phyloP scores from a whole-genome alignment of 352 stramenopile species.

The Lagenidium sp. region DNA sequence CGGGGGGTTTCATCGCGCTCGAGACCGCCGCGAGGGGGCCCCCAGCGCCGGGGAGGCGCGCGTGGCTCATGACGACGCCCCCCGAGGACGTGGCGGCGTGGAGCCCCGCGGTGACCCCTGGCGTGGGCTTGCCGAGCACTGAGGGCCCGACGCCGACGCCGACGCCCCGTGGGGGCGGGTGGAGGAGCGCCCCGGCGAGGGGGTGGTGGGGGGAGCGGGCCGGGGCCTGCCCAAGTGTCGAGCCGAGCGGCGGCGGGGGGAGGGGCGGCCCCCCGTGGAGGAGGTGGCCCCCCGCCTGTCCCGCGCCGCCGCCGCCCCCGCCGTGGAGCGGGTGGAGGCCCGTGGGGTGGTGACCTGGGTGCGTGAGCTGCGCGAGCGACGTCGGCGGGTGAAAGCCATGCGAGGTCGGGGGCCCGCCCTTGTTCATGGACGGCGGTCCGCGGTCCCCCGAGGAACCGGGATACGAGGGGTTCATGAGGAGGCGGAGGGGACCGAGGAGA shows the following conservation, averaged over 20 bases:
- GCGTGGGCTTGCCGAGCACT: conserved; percentile 41
- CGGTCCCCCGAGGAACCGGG: conserved; percentile 56
- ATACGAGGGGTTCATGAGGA: conserved; percentile 70
- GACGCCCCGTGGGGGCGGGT: conserved; percentile 42
- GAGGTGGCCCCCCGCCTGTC: conserved; percentile 18
- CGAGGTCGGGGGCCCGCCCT: conserved; percentile 19
- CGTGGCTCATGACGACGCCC: conserved; percentile 40
- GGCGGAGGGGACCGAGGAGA: neutral
- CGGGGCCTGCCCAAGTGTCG: conserved; percentile 35
- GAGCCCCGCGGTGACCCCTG: conserved; percentile 11
- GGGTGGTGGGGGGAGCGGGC: conserved; percentile 58
- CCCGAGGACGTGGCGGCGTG: conserved; percentile 15
- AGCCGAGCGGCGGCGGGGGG: conserved; percentile 47
- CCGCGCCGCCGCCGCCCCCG: conserved; percentile 24
- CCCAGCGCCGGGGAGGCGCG: conserved; percentile 34
- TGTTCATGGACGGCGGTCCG: conserved; percentile 26
- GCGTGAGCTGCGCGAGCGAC: conserved; percentile 50
- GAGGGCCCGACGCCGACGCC: conserved; percentile 24
- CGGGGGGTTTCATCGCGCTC: conserved; percentile 15
- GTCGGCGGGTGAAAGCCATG: conserved; percentile 64
- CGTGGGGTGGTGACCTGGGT: conserved; percentile 28
- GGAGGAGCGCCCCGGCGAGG: conserved; percentile 56
- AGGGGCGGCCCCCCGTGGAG: conserved; percentile 52
- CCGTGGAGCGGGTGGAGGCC: conserved; percentile 62
- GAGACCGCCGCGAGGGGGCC: conserved; percentile 22